phyloP scores from a whole-genome alignment of 345 rosid species.

The Firmiana major region DNA sequence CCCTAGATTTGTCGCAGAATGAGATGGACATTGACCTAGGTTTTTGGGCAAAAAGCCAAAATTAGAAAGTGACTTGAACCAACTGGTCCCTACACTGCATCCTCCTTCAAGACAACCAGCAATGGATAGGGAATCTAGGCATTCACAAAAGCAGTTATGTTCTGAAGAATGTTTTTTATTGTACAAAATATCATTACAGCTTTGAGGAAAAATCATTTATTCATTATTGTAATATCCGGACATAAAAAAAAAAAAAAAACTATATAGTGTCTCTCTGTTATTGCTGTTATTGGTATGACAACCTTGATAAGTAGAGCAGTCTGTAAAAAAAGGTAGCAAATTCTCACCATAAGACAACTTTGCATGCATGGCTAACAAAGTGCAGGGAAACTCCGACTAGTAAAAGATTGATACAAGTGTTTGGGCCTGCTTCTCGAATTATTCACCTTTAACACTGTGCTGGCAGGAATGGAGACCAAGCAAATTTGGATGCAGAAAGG shows the following conservation, averaged over 20 bases:
- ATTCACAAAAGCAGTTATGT: constrained; percentile 18
- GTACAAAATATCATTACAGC: neutral
- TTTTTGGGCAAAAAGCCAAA: constrained; percentile 57
- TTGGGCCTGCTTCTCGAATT: neutral
- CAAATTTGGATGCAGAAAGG: neutral
- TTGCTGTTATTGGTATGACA: neutral
- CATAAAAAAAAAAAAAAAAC: neutral
- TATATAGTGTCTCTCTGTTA: neutral
- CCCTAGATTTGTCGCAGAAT: constrained; percentile 57
- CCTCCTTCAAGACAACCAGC: constrained; percentile 23
- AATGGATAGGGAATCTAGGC: constrained; percentile 23
- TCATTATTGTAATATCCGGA: neutral
- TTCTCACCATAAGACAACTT: neutral
- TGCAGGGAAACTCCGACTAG: neutral
- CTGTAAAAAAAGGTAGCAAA: neutral
- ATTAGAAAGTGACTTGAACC: constrained; percentile 45
- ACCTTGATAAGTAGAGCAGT: neutral
- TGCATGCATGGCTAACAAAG: neutral
- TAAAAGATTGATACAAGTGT: neutral
- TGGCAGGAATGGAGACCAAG: neutral
- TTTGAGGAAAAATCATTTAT: constrained; percentile 1
- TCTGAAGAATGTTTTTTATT: constrained; percentile 20
- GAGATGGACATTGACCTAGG: constrained; percentile 55
- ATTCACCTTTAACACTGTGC: neutral
- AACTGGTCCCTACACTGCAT: constrained; percentile 35